A percentile compares a stretch with the other conserved stretches of the same genome.
Evolutionary conservation across 805 yeast genomes (phyloP).

Genomic region (Lachancea sp.): DNA sequence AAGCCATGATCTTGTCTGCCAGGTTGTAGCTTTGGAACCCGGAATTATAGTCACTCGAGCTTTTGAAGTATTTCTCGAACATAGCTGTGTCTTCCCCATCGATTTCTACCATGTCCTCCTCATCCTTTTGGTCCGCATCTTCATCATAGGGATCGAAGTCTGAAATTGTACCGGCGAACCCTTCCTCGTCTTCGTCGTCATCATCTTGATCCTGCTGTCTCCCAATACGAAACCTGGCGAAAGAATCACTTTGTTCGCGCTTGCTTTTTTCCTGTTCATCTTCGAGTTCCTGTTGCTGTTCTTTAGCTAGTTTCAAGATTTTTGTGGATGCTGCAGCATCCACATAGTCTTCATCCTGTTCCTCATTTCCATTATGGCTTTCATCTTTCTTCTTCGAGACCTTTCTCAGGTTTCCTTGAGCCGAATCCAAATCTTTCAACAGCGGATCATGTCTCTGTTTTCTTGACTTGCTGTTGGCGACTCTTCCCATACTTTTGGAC

Average conservation of each 20-base stretch:
- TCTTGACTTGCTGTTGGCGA: constrained; percentile 44
- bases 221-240: constrained; percentile 30
- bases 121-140: constrained; percentile 42
- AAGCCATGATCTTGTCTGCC: constrained; percentile 92
- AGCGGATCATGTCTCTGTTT: constrained; percentile 73
- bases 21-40: constrained; percentile 51
- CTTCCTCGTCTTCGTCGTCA: constrained; percentile 35
- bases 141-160: constrained; percentile 44
- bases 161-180: constrained; percentile 37
- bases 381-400: constrained; percentile 31
- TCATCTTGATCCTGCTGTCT: constrained; percentile 42
- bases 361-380: constrained; percentile 38
- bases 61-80: constrained; percentile 68
- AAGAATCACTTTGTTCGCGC: constrained; percentile 27
- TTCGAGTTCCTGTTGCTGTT: constrained; percentile 87
- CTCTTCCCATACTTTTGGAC: constrained; percentile 56
- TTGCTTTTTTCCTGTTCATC: constrained; percentile 47
- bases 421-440: constrained; percentile 68
- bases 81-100: constrained; percentile 79
- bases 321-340: constrained; percentile 80
- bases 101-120: constrained; percentile 57
- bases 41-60: constrained; percentile 33
- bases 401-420: constrained; percentile 62
- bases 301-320: constrained; percentile 82
- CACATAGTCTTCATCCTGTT: constrained; percentile 54